These are phyloP conservation scores for Phytopythium helicoides DNA, from an alignment of 352 stramenopile species.

Conservation along the genomic window DNA sequence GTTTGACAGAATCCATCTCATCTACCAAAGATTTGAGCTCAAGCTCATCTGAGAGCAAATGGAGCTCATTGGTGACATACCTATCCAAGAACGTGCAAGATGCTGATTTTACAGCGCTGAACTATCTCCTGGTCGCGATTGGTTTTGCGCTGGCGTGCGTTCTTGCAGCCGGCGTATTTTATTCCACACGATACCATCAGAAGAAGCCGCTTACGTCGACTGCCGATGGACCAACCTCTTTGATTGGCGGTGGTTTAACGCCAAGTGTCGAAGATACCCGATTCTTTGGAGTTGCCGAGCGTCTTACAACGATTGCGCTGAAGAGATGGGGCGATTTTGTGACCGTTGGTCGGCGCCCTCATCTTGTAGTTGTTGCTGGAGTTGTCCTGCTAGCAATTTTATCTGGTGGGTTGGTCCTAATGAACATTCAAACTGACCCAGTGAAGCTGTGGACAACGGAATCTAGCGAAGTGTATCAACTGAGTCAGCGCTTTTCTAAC, in stretches of 20 bases:
- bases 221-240: conserved; percentile 10
- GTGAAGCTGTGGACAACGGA: conserved; percentile 59
- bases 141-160: conserved; percentile 33
- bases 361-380: conserved; percentile 18
- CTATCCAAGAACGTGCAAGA: conserved; percentile 37
- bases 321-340: conserved; percentile 44
- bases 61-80: conserved; percentile 33
- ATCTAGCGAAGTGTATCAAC: conserved; percentile 37
- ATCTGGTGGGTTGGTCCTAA: conserved; percentile 19
- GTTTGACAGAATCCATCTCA: background rate
- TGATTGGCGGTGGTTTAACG: conserved; percentile 5
- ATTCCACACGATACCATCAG: conserved; percentile 31
- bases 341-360: conserved; percentile 16
- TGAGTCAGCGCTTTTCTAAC: conserved; percentile 38
- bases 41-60: conserved; percentile 19
- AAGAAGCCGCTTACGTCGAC: conserved; percentile 23
- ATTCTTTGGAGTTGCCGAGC: conserved; percentile 27
- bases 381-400: conserved; percentile 16
- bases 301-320: conserved; percentile 20
- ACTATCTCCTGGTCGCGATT: conserved; percentile 53
- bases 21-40: conserved; percentile 1
- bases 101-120: conserved; percentile 43
- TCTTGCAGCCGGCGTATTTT: conserved; percentile 46
- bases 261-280: conserved; percentile 6
- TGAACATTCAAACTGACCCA: conserved; percentile 45